Conservation (phyloP, 768 basidiomycete species). For the Lentinula raphanica region DNA sequence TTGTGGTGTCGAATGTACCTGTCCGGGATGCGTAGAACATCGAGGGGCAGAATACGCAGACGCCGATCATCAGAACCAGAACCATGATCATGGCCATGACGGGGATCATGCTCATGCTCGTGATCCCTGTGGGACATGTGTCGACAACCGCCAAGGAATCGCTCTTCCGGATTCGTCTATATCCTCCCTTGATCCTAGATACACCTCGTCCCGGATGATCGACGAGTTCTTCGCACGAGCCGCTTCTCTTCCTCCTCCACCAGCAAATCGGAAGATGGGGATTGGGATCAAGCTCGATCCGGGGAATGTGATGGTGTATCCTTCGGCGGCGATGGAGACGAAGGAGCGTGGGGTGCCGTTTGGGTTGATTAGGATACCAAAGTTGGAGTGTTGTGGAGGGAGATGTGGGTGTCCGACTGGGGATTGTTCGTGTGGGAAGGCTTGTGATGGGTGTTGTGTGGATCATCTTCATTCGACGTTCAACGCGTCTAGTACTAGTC, state of each 20-base stretch:
- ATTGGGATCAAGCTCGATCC: slow-evolving; percentile 40
- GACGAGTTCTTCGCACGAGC: slow-evolving; percentile 65
- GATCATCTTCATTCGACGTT: slow-evolving; percentile 21
- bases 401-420: slow-evolving; percentile 52
- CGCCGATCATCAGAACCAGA: slow-evolving; percentile 38
- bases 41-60: slow-evolving; percentile 47
- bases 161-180: slow-evolving; percentile 37
- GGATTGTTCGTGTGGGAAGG: slow-evolving; percentile 49
- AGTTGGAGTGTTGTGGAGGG: slow-evolving; percentile 64
- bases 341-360: slow-evolving; percentile 40
- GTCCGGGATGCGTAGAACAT: slow-evolving; percentile 71
- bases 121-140: slow-evolving; percentile 52
- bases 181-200: background rate
- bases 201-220: slow-evolving; percentile 27
- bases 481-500: background rate
- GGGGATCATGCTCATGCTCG: too few species aligned
- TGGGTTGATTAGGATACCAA: slow-evolving; percentile 52
- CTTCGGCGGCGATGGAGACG: slow-evolving; percentile 27
- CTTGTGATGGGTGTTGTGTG: slow-evolving; percentile 51
- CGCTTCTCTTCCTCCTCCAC: slow-evolving; percentile 62
- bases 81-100: too few species aligned
- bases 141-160: slow-evolving; percentile 45
- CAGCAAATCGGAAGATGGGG: slow-evolving; percentile 35
- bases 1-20: slow-evolving; percentile 63
- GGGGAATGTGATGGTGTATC: slow-evolving; percentile 45